A percentile compares a stretch with the other conserved stretches of the same genome.
Conservation (phyloP, 306 rosid species). For the Sicyos edulis region DNA sequence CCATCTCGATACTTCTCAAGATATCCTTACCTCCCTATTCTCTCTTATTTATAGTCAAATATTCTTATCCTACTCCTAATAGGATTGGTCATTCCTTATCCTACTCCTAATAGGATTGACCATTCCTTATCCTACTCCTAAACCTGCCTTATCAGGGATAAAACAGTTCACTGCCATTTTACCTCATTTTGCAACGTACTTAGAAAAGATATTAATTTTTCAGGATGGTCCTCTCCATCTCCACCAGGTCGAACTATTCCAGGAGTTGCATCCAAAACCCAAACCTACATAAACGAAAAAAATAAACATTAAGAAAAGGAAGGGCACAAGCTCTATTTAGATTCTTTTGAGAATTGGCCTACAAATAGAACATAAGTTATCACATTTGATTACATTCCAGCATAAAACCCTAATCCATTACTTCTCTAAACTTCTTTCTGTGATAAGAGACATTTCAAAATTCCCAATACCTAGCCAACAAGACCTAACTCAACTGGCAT, state of each 20-base stretch:
- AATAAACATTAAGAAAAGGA: slow-evolving; percentile 16
- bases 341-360: not conserved
- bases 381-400: not conserved
- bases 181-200: slow-evolving; percentile 75
- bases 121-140: no score
- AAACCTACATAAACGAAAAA: slow-evolving; percentile 49
- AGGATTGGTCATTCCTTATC: no score
- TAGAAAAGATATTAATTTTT: slow-evolving; percentile 69
- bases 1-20: no score
- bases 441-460: not conserved
- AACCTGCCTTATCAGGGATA: no score
- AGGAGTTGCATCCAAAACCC: slow-evolving; percentile 92
- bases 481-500: no score
- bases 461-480: no score
- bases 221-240: slow-evolving; percentile 96
- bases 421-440: not conserved
- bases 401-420: slow-evolving; percentile 2
- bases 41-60: no score
- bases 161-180: slow-evolving; percentile 17
- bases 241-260: slow-evolving; percentile 86
- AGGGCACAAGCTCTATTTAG: not conserved
- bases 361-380: not conserved
- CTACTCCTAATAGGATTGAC: no score
- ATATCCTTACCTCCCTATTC: no score
- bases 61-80: no score